phyloP scores from a whole-genome alignment of 2,329 filamentous ascomycete genomes.

The Davidsoniella australis region DNA sequence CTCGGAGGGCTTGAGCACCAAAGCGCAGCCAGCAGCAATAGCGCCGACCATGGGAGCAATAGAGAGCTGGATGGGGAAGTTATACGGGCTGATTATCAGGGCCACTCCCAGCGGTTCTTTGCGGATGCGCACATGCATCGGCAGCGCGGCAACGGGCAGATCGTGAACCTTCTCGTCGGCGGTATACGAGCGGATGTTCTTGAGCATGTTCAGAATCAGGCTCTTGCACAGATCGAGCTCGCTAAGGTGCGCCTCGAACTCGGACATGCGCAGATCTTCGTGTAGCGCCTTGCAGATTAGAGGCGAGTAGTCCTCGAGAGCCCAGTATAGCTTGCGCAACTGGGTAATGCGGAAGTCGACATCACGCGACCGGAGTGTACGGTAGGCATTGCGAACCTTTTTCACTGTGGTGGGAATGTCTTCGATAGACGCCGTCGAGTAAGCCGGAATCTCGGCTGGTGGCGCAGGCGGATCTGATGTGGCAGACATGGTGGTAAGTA shows the following conservation, averaged over 20 bases:
- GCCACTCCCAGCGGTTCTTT: constrained; percentile 78
- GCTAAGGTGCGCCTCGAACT: constrained; percentile 53
- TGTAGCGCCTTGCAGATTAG: constrained; percentile 59
- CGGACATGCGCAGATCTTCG: constrained; percentile 62
- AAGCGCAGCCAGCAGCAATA: constrained; percentile 82
- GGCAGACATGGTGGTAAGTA: constrained; percentile 1
- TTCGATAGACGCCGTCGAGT: background rate
- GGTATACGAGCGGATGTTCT: constrained; percentile 65
- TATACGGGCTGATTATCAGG: constrained; percentile 82
- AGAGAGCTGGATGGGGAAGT: constrained; percentile 75
- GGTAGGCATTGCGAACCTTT: constrained; percentile 51
- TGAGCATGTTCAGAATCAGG: constrained; percentile 62
- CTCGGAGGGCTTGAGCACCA: constrained; percentile 82
- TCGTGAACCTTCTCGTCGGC: constrained; percentile 63
- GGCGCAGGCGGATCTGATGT: background rate
- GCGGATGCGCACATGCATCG: constrained; percentile 58
- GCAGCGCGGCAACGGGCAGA: constrained; percentile 29
- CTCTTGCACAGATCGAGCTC: constrained; percentile 68
- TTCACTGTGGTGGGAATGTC: constrained; percentile 43
- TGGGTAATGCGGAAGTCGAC: constrained; percentile 69
- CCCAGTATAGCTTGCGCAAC: constrained; percentile 92
- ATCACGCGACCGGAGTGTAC: constrained; percentile 64
- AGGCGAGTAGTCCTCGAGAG: constrained; percentile 57
- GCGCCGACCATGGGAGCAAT: constrained; percentile 70
- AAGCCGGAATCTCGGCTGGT: constrained; percentile 20